Percentiles rank a stretch among this genome's conserved stretches.
These are phyloP conservation scores for Cryphonectria japonica DNA, from an alignment of 2,329 filamentous ascomycete genomes.

Conservation along the genomic window DNA sequence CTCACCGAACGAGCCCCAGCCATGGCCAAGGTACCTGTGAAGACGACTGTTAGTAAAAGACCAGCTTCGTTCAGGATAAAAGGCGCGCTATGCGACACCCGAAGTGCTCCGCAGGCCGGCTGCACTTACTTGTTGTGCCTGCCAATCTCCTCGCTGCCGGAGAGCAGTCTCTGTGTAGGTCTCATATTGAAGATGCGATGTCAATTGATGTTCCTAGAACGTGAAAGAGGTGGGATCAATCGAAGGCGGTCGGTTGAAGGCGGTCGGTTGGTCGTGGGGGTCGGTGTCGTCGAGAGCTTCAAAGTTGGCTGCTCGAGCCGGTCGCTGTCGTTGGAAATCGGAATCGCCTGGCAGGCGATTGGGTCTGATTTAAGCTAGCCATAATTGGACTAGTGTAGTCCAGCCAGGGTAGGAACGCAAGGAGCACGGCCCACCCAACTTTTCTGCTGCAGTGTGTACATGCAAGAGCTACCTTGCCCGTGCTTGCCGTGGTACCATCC, in stretches of 20 bases:
- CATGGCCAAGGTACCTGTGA: slow-evolving; percentile 68
- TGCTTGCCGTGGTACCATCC: background rate
- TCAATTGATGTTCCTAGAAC: slow-evolving; percentile 34
- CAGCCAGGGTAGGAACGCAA: too few relatives aligned
- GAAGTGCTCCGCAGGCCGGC: slow-evolving; percentile 7
- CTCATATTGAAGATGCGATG: slow-evolving; percentile 44
- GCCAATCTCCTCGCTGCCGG: slow-evolving; percentile 47
- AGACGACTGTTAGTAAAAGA: slow-evolving; percentile 7
- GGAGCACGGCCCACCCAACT: slow-evolving; percentile 20
- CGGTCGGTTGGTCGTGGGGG: background rate
- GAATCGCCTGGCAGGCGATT: slow-evolving; percentile 26
- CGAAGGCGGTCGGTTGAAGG: slow-evolving; percentile 29
- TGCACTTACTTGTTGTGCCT: slow-evolving; percentile 50
- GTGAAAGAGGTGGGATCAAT: slow-evolving; percentile 35
- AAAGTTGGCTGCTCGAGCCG: slow-evolving; percentile 27
- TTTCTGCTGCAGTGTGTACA: background rate
- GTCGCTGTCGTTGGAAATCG: slow-evolving; percentile 32
- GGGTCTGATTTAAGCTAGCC: slow-evolving; percentile 13
- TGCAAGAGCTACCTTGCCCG: background rate
- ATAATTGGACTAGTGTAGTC: background rate
- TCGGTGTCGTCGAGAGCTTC: slow-evolving; percentile 17
- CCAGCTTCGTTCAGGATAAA: slow-evolving; percentile 29
- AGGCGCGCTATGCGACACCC: slow-evolving; percentile 4
- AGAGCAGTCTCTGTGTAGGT: slow-evolving; percentile 49
- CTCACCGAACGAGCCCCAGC: slow-evolving; percentile 78